Evolutionary conservation across 192 early-diverging fungal genomes (phyloP).

Genomic region (Backusella parvicylindrica): DNA sequence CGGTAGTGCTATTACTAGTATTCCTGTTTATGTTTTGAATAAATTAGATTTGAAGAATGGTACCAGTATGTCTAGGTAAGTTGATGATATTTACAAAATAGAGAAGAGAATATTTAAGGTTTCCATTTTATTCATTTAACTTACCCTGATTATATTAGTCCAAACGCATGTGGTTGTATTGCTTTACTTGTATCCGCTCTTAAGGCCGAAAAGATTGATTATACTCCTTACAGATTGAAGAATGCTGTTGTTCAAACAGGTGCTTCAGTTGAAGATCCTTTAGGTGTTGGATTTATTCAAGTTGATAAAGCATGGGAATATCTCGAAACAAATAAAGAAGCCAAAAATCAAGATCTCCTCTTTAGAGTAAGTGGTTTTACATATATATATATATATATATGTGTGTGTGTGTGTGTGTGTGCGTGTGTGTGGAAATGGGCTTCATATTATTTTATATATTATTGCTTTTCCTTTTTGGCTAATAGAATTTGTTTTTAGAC

Average conservation of each 20-base stretch:
- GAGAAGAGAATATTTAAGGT: neutral
- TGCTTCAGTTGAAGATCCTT: constrained; percentile 75
- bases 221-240: constrained; percentile 84
- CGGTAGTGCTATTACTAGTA: constrained; percentile 89
- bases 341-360: constrained; percentile 62
- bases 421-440: constrained; percentile 7
- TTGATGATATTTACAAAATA: neutral
- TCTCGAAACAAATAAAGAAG: constrained; percentile 55
- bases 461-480: too few species aligned
- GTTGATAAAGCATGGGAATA: constrained; percentile 85
- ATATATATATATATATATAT: too few species aligned
- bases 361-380: constrained; percentile 45
- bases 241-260: constrained; percentile 71
- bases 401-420: too few species aligned
- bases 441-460: neutral
- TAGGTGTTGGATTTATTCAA: constrained; percentile 81
- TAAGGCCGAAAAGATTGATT: constrained; percentile 62
- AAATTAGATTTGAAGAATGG: constrained; percentile 84
- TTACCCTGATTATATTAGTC: constrained; percentile 29
- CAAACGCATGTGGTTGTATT: constrained; percentile 88
- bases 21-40: constrained; percentile 76
- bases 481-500: constrained; percentile 7
- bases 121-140: neutral
- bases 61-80: constrained; percentile 80
- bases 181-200: constrained; percentile 82